Base-by-base conservation (phyloP, 768 basidiomycete species). In the Lanmaoa pseudosensibilis region DNA sequence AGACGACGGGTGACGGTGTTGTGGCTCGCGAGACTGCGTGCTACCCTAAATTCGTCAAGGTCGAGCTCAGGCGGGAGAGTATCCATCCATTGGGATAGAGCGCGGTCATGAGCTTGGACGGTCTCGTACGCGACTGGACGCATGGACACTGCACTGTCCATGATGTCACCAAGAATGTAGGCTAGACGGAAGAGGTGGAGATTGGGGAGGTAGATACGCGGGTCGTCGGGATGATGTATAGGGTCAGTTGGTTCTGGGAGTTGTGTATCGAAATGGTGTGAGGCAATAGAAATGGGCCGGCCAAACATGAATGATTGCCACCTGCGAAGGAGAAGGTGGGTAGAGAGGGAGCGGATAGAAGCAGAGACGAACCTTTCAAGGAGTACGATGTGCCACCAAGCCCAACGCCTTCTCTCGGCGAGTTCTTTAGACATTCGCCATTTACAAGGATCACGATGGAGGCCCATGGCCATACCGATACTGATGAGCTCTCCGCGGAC, bases 301-400 rank as follows among this genome's bases (percentile, higher is more conserved):
- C 91, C 92, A 69, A 93, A 89, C 80, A 91, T 81, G 73, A 93
- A 92, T 0, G 90, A 87, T 68, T 92, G 90, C 91, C 91, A 93
- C 60, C 90, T 90, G 61, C 19, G 65, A 10, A 19, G 45, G 40
- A 56, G 36, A 40, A 11, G 49, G 56, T 60, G 50, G 55, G 47
- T 46, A 49, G 30, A 36, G 45, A n/a, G 59, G 5, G 51, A 52
- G 12, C 11, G 34, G 6, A 34, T 54, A 60, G 55, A 41, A 15
- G 51, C 25, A 50, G 38, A 23, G n/a, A 65, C 82, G 36, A 50
- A 88, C 89, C 90, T 78, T 75, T 92, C 91, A 33, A 92, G 78
- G 50, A 90, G 76, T 37, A 93, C 73, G 57, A 90, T 89, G 71
- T 93, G 89, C 91, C 91, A 93, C 91, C 91, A 93, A 8, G 89